Conservation (phyloP, 2,329 filamentous ascomycete genomes). For the Verticillium isaacii region DNA sequence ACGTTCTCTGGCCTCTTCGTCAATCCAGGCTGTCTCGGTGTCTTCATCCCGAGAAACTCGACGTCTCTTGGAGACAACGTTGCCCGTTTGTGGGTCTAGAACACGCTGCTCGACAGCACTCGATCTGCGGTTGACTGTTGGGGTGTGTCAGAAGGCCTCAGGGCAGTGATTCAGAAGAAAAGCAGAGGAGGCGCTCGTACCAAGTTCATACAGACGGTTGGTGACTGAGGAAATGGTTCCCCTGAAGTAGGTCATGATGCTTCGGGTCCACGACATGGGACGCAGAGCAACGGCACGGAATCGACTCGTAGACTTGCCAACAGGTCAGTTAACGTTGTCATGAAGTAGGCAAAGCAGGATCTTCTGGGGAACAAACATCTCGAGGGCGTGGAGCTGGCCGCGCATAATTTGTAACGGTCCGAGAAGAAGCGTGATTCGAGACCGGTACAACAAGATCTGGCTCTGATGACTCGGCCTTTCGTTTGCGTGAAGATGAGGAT, state of each 20-base stretch:
- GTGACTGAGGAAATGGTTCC: not conserved
- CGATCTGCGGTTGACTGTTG: not conserved
- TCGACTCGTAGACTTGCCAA: not conserved
- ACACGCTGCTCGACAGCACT: conserved; percentile 2
- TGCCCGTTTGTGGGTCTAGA: conserved; percentile 1
- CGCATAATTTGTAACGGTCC: not conserved
- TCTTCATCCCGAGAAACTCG: conserved; percentile 4
- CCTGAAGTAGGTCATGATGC: not conserved
- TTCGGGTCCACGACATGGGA: not conserved
- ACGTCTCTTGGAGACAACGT: conserved; percentile 5
- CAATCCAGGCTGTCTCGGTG: conserved; percentile 7
- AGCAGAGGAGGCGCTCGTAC: not conserved
- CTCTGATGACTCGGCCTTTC: not conserved
- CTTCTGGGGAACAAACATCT: not conserved
- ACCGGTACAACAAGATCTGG: not conserved
- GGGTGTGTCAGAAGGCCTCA: not conserved
- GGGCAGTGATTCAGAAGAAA: not conserved
- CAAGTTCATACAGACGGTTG: not conserved
- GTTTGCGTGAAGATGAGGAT: not conserved
- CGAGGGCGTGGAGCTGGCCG: not conserved
- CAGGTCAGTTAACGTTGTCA: not conserved
- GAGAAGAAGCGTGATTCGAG: not conserved
- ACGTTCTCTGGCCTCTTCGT: conserved; percentile 8
- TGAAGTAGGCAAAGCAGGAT: not conserved
- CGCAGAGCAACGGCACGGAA: not conserved